These are phyloP conservation scores for Speleostelium caveatum DNA, from an alignment of 78 protist genomes.

Conservation along the genomic window DNA sequence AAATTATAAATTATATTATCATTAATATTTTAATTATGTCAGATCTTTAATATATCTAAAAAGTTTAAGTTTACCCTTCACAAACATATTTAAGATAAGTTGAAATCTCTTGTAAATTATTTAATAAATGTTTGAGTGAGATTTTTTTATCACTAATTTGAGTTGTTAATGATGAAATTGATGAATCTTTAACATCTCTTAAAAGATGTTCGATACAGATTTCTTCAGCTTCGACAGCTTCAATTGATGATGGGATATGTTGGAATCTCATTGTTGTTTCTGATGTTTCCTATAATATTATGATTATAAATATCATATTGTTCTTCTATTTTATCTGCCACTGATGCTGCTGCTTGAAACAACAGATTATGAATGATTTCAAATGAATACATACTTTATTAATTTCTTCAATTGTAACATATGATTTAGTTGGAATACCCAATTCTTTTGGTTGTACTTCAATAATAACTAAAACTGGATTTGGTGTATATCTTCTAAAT, in stretches of 20 bases:
- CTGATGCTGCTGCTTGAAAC: not conserved
- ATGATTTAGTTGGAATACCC: constrained; percentile 93
- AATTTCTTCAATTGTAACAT: constrained; percentile 92
- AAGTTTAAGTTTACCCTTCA: constrained; percentile 24
- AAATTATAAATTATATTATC: not conserved
- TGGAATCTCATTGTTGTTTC: constrained; percentile 88
- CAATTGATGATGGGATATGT: constrained; percentile 94
- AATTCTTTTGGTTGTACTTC: constrained; percentile 89
- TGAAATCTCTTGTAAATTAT: constrained; percentile 58
- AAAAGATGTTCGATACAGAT: constrained; percentile 99
- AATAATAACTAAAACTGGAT: constrained; percentile 93
- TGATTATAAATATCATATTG: not conserved
- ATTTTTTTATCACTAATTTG: constrained; percentile 82
- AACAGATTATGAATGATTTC: not conserved
- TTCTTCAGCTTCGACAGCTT: constrained; percentile 96
- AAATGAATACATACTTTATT: constrained; percentile 81
- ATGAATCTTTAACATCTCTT: constrained; percentile 94
- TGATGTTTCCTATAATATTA: constrained; percentile 72
- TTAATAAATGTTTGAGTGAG: constrained; percentile 77
- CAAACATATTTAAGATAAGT: constrained; percentile 65
- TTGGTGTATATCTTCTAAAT: constrained; percentile 85
- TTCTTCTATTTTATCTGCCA: not conserved
- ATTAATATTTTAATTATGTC: not conserved
- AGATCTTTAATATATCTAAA: not conserved
- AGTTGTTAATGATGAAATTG: constrained; percentile 88